A percentile compares a stretch with the other conserved stretches of the same genome.
Evolutionary conservation across 108 stramenopile species (phyloP).

Genomic region (Cyclotella sp.): DNA sequence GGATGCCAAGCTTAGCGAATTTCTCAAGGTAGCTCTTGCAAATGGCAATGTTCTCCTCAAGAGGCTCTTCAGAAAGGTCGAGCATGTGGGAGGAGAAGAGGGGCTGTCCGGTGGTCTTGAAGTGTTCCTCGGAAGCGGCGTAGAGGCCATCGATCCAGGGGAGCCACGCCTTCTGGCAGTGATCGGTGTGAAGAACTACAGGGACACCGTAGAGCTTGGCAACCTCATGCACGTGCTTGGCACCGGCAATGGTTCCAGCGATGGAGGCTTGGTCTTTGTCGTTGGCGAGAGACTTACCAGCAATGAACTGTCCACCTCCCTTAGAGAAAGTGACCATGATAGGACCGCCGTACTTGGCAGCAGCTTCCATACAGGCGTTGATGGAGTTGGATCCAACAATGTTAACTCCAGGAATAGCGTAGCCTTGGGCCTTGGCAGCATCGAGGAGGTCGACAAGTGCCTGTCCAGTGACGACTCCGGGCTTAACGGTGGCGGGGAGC

Average conservation of each 20-base stretch:
- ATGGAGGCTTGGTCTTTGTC: conserved; percentile 86
- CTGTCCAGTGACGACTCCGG: conserved; percentile 91
- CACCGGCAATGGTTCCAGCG: conserved; percentile 90
- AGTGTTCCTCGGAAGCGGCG: conserved; percentile 91
- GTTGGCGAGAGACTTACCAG: conserved; percentile 92
- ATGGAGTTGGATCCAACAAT: conserved; percentile 91
- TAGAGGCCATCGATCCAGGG: conserved; percentile 97
- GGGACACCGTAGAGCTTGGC: conserved; percentile 95
- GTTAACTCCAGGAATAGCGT: conserved; percentile 97
- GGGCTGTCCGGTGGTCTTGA: conserved; percentile 82
- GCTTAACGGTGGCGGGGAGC: conserved; percentile 89
- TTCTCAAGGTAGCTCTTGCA: conserved; percentile 94
- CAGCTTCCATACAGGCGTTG: conserved; percentile 96
- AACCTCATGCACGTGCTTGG: conserved; percentile 95
- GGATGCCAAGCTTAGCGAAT: conserved; percentile 87
- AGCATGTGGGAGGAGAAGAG: conserved; percentile 98
- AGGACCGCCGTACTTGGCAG: conserved; percentile 89
- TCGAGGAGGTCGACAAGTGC: conserved; percentile 88
- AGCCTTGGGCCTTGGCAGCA: conserved; percentile 84
- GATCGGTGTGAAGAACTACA: conserved; percentile 96
- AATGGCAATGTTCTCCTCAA: conserved; percentile 97
- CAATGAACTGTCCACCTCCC: conserved; percentile 95
- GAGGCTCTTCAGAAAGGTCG: conserved; percentile 95
- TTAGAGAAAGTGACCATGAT: conserved; percentile 94
- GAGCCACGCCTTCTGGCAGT: conserved; percentile 95